Base-by-base conservation (phyloP, 2,329 filamentous ascomycete species). In the Coleophoma eucalyptorum region DNA sequence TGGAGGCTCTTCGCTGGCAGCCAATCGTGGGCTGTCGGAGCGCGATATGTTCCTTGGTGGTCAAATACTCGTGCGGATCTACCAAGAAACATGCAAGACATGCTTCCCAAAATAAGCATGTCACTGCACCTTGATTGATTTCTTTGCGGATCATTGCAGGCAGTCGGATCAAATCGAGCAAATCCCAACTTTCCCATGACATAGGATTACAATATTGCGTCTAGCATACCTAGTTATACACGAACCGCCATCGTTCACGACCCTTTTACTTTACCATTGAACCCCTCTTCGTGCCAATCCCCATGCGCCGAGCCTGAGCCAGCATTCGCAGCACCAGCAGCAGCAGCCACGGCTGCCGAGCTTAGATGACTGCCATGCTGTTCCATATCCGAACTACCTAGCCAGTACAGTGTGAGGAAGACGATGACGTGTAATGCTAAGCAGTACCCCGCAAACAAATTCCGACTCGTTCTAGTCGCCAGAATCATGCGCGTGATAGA, bases 381-480 rank as follows among this genome's bases (percentile, higher is more conserved):
- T 62, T 89, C 84, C 33, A 83, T 64, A 85, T 90, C 83, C 31
- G 76, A 73, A 3, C 82, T 81, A 52, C 89, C 89, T 64, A 91
- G 83, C 81, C 86, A 92, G 70, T 93, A 97, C 54, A 97, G 74
- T 69, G 90, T 87, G 59, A 87, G 76, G 64, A 99, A 94, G 2
- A 97, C 86, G 44, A 99, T 72, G 42, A 97, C 64, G 72, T 99
- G 94, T 58, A 99, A 76, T 33, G 85, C 90, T 34, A 97, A 74
- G 68, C 93, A 95, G 69, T 99, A 99, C 11, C 82, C 84, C 0
- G 92, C 94, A 70, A 99, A 99, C 52, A 99, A 68, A 67, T 97
- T 99, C 56, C 95, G 81, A 72, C 91, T 97, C 26, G 87, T 89
- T 55, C 94, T 78, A 43, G 91, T 96, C 47, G 92, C 90, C 55